phyloP scores from a whole-genome alignment of 768 basidiomycete species.

The Mycena indigotica region DNA sequence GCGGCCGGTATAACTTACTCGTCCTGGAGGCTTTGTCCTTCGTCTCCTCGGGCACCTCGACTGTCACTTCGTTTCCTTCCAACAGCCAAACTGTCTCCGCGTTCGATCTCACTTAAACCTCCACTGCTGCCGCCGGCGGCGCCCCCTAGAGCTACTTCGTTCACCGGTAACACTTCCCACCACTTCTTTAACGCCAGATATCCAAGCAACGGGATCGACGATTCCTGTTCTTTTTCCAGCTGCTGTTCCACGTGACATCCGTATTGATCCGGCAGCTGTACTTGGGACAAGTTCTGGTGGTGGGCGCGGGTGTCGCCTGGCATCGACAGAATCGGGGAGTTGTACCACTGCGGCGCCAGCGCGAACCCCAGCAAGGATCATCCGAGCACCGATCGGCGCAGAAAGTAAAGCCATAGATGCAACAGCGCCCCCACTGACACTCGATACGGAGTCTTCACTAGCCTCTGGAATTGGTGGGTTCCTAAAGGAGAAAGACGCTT shows the following conservation, averaged over 20 bases:
- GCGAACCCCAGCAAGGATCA: slow-evolving; percentile 72
- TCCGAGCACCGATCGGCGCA: slow-evolving; percentile 66
- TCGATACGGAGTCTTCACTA: slow-evolving; percentile 27
- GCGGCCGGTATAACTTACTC: slow-evolving; percentile 73
- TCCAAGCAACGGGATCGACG: slow-evolving; percentile 65
- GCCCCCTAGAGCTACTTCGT: slow-evolving; percentile 54
- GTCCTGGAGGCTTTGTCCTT: slow-evolving; percentile 56
- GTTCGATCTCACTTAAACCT: slow-evolving; percentile 50
- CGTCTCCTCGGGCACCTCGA: slow-evolving; percentile 37
- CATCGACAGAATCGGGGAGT: slow-evolving; percentile 20
- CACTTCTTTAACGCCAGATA: slow-evolving; percentile 63
- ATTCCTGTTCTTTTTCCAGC: slow-evolving; percentile 57
- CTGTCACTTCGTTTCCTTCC: slow-evolving; percentile 44
- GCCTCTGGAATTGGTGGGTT: slow-evolving; percentile 42
- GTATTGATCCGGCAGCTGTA: slow-evolving; percentile 1
- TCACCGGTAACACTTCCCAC: slow-evolving; percentile 51
- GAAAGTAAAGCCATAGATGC: slow-evolving; percentile 50
- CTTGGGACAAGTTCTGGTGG: not conserved
- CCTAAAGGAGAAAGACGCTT: slow-evolving; percentile 52
- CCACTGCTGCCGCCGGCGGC: slow-evolving; percentile 52
- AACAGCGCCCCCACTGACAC: not conserved
- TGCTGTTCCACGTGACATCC: slow-evolving; percentile 40
- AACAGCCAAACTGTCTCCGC: slow-evolving; percentile 16
- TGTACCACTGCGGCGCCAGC: slow-evolving; percentile 42
- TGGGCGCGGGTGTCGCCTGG: not conserved